Percentiles rank a stretch among this genome's conserved stretches.
Evolutionary conservation across 2,329 filamentous ascomycete genomes (phyloP).

Genomic region (Ophiostoma triangulosporum): DNA sequence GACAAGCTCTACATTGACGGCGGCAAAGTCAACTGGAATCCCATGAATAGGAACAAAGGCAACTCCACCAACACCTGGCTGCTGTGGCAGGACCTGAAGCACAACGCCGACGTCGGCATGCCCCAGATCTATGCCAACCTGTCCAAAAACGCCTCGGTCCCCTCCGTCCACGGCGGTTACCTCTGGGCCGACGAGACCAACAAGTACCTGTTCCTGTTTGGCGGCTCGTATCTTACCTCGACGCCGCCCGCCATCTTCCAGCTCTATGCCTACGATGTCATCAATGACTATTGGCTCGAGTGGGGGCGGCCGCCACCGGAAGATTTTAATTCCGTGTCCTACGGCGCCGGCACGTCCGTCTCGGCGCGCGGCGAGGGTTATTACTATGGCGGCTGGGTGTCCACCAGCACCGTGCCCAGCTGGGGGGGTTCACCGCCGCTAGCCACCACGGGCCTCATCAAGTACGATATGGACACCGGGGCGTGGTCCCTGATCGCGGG

Average conservation of each 20-base stretch:
- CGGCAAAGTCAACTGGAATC: constrained; percentile 42
- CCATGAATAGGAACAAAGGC: constrained; percentile 29
- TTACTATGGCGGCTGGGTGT: constrained; percentile 50
- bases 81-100: constrained; percentile 42
- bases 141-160: constrained; percentile 44
- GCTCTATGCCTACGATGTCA: constrained; percentile 44
- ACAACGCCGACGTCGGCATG: constrained; percentile 28
- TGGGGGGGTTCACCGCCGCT: constrained; percentile 31
- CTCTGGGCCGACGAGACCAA: constrained; percentile 50
- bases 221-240: constrained; percentile 37
- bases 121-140: constrained; percentile 43
- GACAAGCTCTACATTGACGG: constrained; percentile 49
- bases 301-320: constrained; percentile 25
- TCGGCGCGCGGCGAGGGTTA: constrained; percentile 42
- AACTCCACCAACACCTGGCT: constrained; percentile 46
- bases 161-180: constrained; percentile 29
- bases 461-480: constrained; percentile 41
- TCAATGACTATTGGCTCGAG: constrained; percentile 41
- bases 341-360: constrained; percentile 42
- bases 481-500: constrained; percentile 39
- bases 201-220: constrained; percentile 49
- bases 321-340: constrained; percentile 34
- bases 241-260: constrained; percentile 28
- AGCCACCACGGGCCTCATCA: constrained; percentile 39
- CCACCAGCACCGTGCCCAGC: constrained; percentile 34